Evolutionary conservation across 2,329 filamentous ascomycete genomes (phyloP).

Genomic region (Metarhizium sp.): DNA sequence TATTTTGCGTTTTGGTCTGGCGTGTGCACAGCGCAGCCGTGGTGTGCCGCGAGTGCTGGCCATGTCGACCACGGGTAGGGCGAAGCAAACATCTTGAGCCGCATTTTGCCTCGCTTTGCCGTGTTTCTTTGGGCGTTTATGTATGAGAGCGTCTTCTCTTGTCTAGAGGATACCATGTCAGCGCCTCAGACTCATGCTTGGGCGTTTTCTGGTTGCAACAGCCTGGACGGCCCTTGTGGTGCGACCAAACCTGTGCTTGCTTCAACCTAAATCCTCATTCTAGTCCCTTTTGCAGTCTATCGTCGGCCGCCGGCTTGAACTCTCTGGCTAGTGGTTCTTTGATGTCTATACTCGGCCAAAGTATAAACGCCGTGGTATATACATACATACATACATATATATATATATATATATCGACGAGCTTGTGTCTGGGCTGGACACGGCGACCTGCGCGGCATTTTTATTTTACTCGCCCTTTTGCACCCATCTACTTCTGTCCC

Average conservation of each 20-base stretch:
- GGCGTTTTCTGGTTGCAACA: background rate
- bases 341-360: background rate
- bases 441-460: background rate
- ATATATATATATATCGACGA: background rate
- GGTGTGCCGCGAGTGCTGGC: background rate
- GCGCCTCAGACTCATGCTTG: background rate
- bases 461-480: background rate
- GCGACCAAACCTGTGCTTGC: background rate
- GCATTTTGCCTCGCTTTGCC: constrained; percentile 5
- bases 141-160: too few species aligned
- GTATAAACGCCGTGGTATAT: background rate
- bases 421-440: background rate
- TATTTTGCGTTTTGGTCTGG: background rate
- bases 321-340: background rate
- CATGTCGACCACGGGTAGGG: background rate
- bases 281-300: background rate
- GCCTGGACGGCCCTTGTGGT: background rate
- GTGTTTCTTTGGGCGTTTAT: background rate
- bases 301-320: background rate
- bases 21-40: background rate
- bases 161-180: too few species aligned
- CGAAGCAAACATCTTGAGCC: background rate
- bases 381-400: background rate
- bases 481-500: background rate
- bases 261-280: constrained; percentile 3